phyloP scores from a whole-genome alignment of 768 basidiomycete species.

The Rhodotorula graminis region DNA sequence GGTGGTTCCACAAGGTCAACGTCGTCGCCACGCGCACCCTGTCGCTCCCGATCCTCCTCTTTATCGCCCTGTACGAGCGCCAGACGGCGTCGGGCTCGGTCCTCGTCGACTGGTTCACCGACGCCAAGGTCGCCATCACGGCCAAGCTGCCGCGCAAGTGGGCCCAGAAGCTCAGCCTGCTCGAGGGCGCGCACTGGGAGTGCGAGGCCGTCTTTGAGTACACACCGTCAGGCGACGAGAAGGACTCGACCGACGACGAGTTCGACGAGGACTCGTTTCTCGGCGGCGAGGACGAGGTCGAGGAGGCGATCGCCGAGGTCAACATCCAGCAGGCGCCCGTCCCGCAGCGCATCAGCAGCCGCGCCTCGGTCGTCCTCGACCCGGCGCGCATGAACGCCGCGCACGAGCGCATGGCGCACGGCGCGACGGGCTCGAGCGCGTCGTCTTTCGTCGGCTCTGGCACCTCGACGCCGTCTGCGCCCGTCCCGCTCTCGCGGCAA shows the following conservation, averaged over 20 bases:
- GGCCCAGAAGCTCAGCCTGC: conserved; percentile 30
- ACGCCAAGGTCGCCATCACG: not conserved
- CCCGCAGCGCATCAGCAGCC: not conserved
- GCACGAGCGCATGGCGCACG: not conserved
- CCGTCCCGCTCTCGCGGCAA: conserved; percentile 26
- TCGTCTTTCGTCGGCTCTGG: not conserved
- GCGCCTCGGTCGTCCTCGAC: conserved; percentile 11
- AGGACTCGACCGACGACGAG: conserved; percentile 27
- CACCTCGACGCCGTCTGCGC: not conserved
- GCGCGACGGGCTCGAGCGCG: not conserved
- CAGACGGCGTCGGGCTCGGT: conserved; percentile 7
- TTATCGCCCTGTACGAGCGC: conserved; percentile 39
- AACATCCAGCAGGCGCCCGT: not conserved
- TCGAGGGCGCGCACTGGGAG: conserved; percentile 39
- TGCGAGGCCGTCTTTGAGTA: conserved; percentile 40
- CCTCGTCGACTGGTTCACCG: not conserved
- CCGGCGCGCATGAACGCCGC: not conserved
- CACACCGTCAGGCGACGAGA: conserved; percentile 28
- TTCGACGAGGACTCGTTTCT: not conserved
- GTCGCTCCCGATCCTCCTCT: conserved; percentile 37
- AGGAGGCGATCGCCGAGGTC: conserved; percentile 10
- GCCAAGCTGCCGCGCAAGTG: conserved; percentile 18
- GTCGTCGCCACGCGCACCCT: conserved; percentile 31
- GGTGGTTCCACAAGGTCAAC: conserved; percentile 85
- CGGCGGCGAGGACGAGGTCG: conserved; percentile 15